Conservation (phyloP, 2,329 filamentous ascomycete genomes). For the Aureobasidium sp. region DNA sequence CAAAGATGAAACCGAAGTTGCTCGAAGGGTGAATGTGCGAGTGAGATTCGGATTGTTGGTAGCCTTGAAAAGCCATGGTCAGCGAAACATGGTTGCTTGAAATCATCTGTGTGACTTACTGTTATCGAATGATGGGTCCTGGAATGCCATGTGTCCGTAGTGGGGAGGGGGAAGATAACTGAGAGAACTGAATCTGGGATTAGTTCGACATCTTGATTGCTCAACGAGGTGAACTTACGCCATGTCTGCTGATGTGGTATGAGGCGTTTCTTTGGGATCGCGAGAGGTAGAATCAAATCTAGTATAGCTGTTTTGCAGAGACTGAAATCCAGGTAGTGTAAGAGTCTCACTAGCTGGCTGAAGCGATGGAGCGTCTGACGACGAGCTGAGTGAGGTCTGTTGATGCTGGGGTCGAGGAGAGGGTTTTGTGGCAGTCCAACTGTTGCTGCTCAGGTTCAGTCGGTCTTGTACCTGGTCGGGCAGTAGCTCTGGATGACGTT, state of each 20-base stretch:
- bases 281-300: background rate
- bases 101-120: constrained; percentile 18
- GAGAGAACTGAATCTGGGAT: constrained; percentile 20
- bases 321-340: background rate
- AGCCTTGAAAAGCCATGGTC: background rate
- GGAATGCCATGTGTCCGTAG: constrained; percentile 20
- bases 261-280: constrained; percentile 15
- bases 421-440: constrained; percentile 25
- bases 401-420: constrained; percentile 23
- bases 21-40: constrained; percentile 1
- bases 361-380: background rate
- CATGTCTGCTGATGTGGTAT: constrained; percentile 23
- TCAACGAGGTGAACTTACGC: constrained; percentile 18
- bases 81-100: background rate
- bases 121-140: constrained; percentile 20
- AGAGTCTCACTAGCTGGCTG: background rate
- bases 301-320: background rate
- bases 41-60: background rate
- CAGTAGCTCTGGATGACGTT: constrained; percentile 21
- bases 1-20: constrained; percentile 4
- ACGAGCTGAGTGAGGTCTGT: constrained; percentile 15
- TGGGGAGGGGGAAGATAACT: constrained; percentile 28
- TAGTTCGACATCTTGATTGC: background rate
- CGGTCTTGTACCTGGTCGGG: constrained; percentile 16
- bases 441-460: constrained; percentile 10